Base-by-base conservation (phyloP, 495 filamentous ascomycete genomes). In the Darksidea phi region DNA sequence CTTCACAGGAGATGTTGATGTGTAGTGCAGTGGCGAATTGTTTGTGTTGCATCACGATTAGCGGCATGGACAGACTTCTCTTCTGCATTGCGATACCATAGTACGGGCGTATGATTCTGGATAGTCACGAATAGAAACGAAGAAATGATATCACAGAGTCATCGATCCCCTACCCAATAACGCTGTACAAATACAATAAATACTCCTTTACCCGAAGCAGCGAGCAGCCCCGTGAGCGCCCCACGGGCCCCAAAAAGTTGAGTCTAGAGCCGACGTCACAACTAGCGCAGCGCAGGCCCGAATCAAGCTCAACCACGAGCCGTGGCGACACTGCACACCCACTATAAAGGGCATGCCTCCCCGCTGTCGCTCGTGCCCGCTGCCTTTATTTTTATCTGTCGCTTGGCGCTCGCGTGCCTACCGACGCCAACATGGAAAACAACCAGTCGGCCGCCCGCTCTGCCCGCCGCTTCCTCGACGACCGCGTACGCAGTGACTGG, bases 401-500 rank as follows among this genome's bases (percentile, higher is more conserved):
- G 41, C 18, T 7, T 13, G 41, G 6, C 41, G 18, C 13, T 13
- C 5, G 15, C 41, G 15, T 6, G 5, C 5, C 5, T 13, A 15
- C 18, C 15, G 15, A 43, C 41, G 18, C 13, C 41, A 20, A 13
- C 41, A 43, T 43, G 41, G 41, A 43, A 15, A 43, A 4, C 41
- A 63, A 69, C 62, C 63, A 70, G 54, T 36, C 48, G 6, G 61
- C 67, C 18, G 49, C 67, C n/a, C 65, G 71, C 46, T 69, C 71
- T 26, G 72, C 71, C 24, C 66, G 69, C 41, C 67, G 70, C 38
- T 60, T 67, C 45, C 74, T 88, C 32, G 67, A 69, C 13, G 79
- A 83, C 23, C 80, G 77, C 63, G 73, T 87, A 28, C 78, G 79
- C 55, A 74, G 78, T 67, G 83, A 87, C 67, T 88, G 85, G 85